Conservation (phyloP, 1,284 basidiomycete species). For the Irpex sp. region DNA sequence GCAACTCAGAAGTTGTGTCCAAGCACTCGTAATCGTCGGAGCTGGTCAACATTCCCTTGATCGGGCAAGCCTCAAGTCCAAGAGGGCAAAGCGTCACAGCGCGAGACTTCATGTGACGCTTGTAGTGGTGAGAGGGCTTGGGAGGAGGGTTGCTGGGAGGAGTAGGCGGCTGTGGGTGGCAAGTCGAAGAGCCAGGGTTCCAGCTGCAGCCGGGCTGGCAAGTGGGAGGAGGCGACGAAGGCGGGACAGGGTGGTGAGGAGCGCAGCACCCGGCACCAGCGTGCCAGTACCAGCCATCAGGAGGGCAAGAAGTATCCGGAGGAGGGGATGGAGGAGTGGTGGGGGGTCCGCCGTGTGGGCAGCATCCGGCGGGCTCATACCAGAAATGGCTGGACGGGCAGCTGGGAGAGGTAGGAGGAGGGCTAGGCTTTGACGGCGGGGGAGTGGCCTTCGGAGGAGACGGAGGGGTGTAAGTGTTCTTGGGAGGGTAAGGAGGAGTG, state of each 20-base stretch:
- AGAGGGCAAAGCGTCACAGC: constrained; percentile 47
- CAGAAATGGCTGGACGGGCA: background rate
- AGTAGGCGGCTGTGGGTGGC: constrained; percentile 36
- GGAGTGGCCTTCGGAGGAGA: background rate
- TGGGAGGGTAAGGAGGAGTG: background rate
- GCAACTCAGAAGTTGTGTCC: constrained; percentile 50
- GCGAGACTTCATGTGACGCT: constrained; percentile 38
- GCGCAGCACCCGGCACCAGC: constrained; percentile 43
- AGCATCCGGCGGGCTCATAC: constrained; percentile 27
- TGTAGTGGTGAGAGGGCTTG: constrained; percentile 31
- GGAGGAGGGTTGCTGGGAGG: constrained; percentile 35
- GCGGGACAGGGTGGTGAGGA: constrained; percentile 29
- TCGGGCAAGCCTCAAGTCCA: constrained; percentile 59
- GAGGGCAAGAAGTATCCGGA: constrained; percentile 41
- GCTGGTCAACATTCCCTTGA: constrained; percentile 34
- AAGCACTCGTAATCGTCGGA: constrained; percentile 60
- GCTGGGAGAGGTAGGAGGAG: background rate
- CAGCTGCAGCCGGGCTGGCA: constrained; percentile 48
- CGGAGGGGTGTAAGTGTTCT: background rate
- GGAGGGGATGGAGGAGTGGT: constrained; percentile 42
- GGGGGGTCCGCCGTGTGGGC: constrained; percentile 44
- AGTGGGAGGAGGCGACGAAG: constrained; percentile 42
- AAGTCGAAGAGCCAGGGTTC: constrained; percentile 47
- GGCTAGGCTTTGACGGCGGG: background rate
- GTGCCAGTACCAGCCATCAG: constrained; percentile 33